Evolutionary conservation across 2,329 filamentous ascomycete genomes (phyloP).

Genomic region (Xylaria sp.): DNA sequence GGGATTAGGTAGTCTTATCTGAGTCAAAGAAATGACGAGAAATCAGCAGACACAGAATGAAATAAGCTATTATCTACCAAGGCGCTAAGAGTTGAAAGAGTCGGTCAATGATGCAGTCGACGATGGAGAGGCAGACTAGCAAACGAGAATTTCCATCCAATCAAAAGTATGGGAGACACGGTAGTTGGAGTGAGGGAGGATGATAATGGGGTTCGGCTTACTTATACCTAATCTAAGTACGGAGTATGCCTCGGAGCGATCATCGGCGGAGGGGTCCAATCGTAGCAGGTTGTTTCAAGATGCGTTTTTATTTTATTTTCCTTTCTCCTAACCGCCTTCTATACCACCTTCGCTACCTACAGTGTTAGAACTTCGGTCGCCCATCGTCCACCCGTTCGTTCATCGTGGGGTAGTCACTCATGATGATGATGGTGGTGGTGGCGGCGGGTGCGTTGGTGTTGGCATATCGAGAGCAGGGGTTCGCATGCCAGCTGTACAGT

Average conservation of each 20-base stretch:
- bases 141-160: slow-evolving; percentile 31
- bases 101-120: slow-evolving; percentile 33
- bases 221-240: neutral
- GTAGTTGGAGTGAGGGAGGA: slow-evolving; percentile 15
- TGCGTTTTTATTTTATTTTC: neutral
- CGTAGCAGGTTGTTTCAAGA: slow-evolving; percentile 16
- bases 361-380: neutral
- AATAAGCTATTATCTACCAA: neutral
- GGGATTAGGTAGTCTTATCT: too few species aligned
- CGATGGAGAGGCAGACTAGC: slow-evolving; percentile 12
- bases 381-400: neutral
- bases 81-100: slow-evolving; percentile 17
- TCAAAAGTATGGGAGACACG: slow-evolving; percentile 13
- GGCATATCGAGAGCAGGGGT: slow-evolving; percentile 34
- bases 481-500: slow-evolving; percentile 31
- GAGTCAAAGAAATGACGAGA: neutral
- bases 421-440: too few species aligned
- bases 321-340: slow-evolving; percentile 7
- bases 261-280: slow-evolving; percentile 20
- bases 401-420: neutral
- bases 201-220: slow-evolving; percentile 9
- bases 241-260: neutral
- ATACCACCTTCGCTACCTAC: too few species aligned
- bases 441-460: slow-evolving; percentile 26
- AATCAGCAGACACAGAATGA: neutral